Conservation (phyloP, 208 protist genomes). For the Leishmania guyanensis region DNA sequence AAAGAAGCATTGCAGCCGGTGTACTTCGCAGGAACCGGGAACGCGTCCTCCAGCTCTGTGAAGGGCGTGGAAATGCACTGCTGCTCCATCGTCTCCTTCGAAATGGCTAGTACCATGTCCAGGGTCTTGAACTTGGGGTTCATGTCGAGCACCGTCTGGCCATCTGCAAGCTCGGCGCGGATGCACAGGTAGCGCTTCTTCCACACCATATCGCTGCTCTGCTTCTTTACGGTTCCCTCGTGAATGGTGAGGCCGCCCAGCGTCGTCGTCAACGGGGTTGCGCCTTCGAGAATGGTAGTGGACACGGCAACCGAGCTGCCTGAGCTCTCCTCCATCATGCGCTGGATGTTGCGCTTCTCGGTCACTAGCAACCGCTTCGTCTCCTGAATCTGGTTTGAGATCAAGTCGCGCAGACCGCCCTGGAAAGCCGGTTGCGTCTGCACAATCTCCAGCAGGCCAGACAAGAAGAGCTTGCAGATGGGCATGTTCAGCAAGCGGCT, state of each 20-base stretch:
- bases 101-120: constrained; percentile 68
- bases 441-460: constrained; percentile 75
- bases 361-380: constrained; percentile 61
- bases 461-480: constrained; percentile 80
- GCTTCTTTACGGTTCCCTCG: constrained; percentile 69
- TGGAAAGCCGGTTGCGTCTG: constrained; percentile 68
- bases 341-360: constrained; percentile 46
- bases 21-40: constrained; percentile 78
- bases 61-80: constrained; percentile 80
- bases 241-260: constrained; percentile 63
- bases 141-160: constrained; percentile 44
- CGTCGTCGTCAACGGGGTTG: constrained; percentile 49
- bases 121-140: constrained; percentile 73
- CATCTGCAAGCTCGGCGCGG: constrained; percentile 60
- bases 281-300: constrained; percentile 71
- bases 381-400: constrained; percentile 59
- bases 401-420: constrained; percentile 56
- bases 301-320: constrained; percentile 45
- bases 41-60: constrained; percentile 75
- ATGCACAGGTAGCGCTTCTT: constrained; percentile 83
- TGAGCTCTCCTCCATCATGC: constrained; percentile 61
- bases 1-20: constrained; percentile 68
- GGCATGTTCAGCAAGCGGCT: constrained; percentile 68
- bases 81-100: constrained; percentile 80
- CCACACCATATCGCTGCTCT: constrained; percentile 80